Evolutionary conservation across 1,284 basidiomycete genomes (phyloP).

Genomic region (Taiwanofungus camphoratus): DNA sequence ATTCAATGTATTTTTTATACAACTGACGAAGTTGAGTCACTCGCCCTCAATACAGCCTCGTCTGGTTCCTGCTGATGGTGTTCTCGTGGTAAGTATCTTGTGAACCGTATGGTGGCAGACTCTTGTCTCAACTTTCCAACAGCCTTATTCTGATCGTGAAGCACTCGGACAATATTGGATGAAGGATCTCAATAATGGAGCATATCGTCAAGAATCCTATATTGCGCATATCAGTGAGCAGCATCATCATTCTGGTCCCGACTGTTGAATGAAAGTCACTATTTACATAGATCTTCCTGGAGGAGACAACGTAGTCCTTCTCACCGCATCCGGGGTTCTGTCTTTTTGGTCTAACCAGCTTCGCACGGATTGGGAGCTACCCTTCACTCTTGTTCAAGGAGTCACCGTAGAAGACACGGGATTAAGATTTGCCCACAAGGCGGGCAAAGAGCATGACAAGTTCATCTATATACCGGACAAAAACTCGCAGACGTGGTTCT

Average conservation of each 20-base stretch:
- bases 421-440: slow-evolving; percentile 77
- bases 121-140: slow-evolving; percentile 1
- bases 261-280: slow-evolving; percentile 3
- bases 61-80: slow-evolving; percentile 81
- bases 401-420: slow-evolving; percentile 88
- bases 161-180: slow-evolving; percentile 97
- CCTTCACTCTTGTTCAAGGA: slow-evolving; percentile 82
- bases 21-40: not conserved
- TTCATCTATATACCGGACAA: slow-evolving; percentile 76
- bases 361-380: slow-evolving; percentile 88
- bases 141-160: slow-evolving; percentile 87
- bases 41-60: slow-evolving; percentile 53
- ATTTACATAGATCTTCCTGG: slow-evolving; percentile 59
- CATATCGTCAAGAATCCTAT: slow-evolving; percentile 81
- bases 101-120: not conserved
- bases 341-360: slow-evolving; percentile 86
- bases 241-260: not conserved
- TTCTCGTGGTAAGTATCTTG: slow-evolving; percentile 74
- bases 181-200: slow-evolving; percentile 84
- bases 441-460: slow-evolving; percentile 64
- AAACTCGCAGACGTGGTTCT: slow-evolving; percentile 72
- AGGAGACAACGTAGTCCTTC: slow-evolving; percentile 78
- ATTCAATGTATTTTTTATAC: not conserved
- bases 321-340: slow-evolving; percentile 77
- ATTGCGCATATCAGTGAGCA: slow-evolving; percentile 84